Base-by-base conservation (phyloP, 768 basidiomycete genomes). In the Pleurotus citrinopileatus region DNA sequence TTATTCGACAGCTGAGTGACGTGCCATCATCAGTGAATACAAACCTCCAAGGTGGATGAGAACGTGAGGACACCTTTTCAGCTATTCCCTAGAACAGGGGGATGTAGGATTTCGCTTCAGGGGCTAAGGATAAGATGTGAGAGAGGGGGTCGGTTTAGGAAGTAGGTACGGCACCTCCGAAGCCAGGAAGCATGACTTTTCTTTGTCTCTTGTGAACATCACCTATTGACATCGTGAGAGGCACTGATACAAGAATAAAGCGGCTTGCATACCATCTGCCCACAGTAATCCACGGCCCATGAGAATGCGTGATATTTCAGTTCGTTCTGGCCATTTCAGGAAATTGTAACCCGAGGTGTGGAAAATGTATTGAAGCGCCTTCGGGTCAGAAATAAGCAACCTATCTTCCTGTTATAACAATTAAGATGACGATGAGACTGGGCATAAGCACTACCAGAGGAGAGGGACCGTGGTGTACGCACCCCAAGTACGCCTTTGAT, bases 331-430 rank as follows among this genome's bases (percentile, higher is more conserved):
- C 70, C 75, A 75, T 63, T 83, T 82, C 29, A 73, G 69, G 61
- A 78, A 82, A 12, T 72, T 72, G 60, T 83, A 83, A 69, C 75
- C 75, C 13, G 76, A 77, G 17, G 80, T 79, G 53, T 82, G 79
- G 50, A 76, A 74, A 23, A 82, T 77, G 58, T 82, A 77, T 57
- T 81, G 78, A n/a, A 84, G 66, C 3, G 81, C 80, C 62, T 81
- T 81, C 1, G 79, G 81, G 55, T 84, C 82, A 25, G 79, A 75
- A 52, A 82, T 72, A 44, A 79, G 64, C 28, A 84, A 65, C 17
- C 78, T 74, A 60, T 82, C 77, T 57, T 80, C 75, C 81, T 83
- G 60, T 34, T 19, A 50, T 32, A 42, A 42, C 19, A 15, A 10
- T 12, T 15, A 7, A 44, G 51, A 34, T 13, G 23, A n/a, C 13